Conservation (phyloP, 2,329 filamentous ascomycete genomes). For the Neobulgaria alba region DNA sequence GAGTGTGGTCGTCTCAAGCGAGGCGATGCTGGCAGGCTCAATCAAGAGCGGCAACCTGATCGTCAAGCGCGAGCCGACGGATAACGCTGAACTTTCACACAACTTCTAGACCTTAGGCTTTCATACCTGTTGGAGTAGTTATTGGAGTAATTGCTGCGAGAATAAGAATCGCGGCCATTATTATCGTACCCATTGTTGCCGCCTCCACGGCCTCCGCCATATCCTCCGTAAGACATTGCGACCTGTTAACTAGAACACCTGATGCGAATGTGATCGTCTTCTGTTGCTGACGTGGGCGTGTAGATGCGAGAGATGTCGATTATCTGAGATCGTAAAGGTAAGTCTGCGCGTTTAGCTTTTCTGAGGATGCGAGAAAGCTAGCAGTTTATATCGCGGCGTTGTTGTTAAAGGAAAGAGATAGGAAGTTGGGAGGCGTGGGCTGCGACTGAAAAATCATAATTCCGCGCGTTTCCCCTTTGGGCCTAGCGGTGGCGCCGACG, state of each 20-base stretch:
- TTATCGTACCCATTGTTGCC: conserved; percentile 39
- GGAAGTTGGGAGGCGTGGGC: not conserved
- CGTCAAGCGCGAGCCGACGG: conserved; percentile 25
- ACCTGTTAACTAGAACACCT: not conserved
- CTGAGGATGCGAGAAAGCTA: not conserved
- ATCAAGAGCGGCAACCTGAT: conserved; percentile 14
- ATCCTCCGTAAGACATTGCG: conserved; percentile 59
- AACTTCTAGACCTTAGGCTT: conserved; percentile 30
- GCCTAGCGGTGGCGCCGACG: too few species aligned
- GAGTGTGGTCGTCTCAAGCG: conserved; percentile 16
- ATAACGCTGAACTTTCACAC: conserved; percentile 26
- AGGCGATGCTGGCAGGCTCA: conserved; percentile 8
- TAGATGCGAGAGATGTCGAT: not conserved
- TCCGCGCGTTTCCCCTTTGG: too few species aligned
- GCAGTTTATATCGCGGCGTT: not conserved
- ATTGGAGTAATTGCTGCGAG: conserved; percentile 36
- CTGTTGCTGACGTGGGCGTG: not conserved
- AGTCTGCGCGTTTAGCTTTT: not conserved
- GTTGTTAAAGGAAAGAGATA: not conserved
- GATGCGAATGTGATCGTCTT: not conserved
- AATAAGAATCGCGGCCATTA: conserved; percentile 45
- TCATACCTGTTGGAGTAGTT: conserved; percentile 44
- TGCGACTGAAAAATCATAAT: too few species aligned
- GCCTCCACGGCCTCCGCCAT: conserved; percentile 36
- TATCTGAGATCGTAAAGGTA: not conserved